Evolutionary conservation across 192 early-diverging fungal species (phyloP).

Genomic region (Haplosporangium gracile): DNA sequence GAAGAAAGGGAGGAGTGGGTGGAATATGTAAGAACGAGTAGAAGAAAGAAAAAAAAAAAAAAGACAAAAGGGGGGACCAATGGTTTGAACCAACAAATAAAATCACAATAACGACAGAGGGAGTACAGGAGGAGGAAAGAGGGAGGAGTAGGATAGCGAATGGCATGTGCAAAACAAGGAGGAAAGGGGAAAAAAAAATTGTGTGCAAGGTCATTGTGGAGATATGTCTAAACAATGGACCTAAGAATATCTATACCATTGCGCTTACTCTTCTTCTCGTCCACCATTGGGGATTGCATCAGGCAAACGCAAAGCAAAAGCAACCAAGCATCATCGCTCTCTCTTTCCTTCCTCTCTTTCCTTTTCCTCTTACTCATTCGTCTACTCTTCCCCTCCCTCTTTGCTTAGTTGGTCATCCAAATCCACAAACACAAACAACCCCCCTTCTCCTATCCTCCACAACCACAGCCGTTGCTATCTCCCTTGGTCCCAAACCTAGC

Average conservation of each 20-base stretch:
- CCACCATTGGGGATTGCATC: not conserved
- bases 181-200: too few species aligned
- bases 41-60: too few species aligned
- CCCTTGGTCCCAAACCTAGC: not conserved
- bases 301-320: not conserved
- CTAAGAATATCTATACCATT: not conserved
- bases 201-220: not conserved
- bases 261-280: too few species aligned
- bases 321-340: not conserved
- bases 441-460: not conserved
- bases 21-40: too few species aligned
- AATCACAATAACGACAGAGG: not conserved
- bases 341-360: not conserved
- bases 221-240: too few species aligned
- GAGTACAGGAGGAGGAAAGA: too few species aligned
- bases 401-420: not conserved
- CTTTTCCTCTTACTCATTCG: not conserved
- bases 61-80: too few species aligned
- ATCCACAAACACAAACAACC: not conserved
- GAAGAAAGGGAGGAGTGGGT: not conserved
- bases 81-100: not conserved
- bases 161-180: not conserved
- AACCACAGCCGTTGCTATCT: conserved; percentile 6
- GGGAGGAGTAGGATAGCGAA: not conserved
- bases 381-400: not conserved